Evolutionary conservation across 768 basidiomycete genomes (phyloP).

Genomic region (Boletus huronensis): DNA sequence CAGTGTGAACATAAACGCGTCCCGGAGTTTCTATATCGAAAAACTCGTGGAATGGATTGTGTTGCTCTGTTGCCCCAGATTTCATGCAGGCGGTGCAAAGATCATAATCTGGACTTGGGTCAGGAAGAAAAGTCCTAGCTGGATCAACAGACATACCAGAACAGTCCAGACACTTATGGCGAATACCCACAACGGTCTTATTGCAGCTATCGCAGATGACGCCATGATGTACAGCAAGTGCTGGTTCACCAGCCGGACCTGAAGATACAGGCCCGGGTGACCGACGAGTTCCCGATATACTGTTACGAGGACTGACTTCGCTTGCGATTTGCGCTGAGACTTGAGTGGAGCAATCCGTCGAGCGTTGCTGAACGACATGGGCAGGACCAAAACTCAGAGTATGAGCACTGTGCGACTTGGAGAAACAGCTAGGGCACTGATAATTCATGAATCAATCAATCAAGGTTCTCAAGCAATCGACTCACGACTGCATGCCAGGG

Average conservation of each 20-base stretch:
- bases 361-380: conserved; percentile 25
- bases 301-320: not conserved
- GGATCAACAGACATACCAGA: conserved; percentile 41
- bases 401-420: conserved; percentile 25
- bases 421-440: conserved; percentile 29
- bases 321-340: not conserved
- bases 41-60: conserved; percentile 68
- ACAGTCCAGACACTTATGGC: conserved; percentile 83
- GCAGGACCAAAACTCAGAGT: conserved; percentile 32
- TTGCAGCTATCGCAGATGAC: conserved; percentile 68
- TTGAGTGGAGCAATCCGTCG: not conserved
- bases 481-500: conserved; percentile 32
- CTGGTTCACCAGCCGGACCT: not conserved
- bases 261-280: not conserved
- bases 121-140: not conserved
- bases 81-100: conserved; percentile 59
- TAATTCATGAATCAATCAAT: conserved; percentile 5
- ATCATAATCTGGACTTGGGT: conserved; percentile 55
- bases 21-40: conserved; percentile 65
- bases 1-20: conserved; percentile 60
- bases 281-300: not conserved
- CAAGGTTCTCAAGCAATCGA: not conserved
- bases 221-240: conserved; percentile 44
- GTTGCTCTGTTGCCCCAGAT: conserved; percentile 45
- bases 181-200: conserved; percentile 53